A percentile compares a stretch with the other conserved stretches of the same genome.
Conservation (phyloP, 2,329 filamentous ascomycete species). For the Alternaria ethzedia region DNA sequence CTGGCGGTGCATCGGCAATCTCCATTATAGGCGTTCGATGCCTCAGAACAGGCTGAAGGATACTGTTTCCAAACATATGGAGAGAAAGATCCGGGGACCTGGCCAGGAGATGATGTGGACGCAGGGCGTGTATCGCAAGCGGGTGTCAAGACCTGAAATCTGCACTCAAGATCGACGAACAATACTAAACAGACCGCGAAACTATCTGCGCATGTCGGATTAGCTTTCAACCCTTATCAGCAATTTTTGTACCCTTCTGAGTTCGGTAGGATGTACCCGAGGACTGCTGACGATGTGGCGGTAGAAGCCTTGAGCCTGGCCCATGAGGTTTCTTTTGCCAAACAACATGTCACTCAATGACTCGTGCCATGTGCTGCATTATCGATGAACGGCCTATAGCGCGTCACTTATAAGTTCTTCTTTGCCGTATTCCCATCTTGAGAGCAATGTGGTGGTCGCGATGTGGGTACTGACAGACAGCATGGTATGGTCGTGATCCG, state of each 20-base stretch:
- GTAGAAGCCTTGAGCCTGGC: not conserved
- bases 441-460: not conserved
- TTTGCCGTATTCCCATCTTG: not conserved
- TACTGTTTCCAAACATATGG: not conserved
- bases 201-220: not conserved
- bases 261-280: not conserved
- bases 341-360: not conserved
- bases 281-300: not conserved
- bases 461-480: not conserved
- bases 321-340: not conserved
- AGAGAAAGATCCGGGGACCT: not conserved
- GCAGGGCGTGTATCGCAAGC: not conserved
- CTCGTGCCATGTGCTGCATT: not conserved
- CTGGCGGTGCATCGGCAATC: constrained; percentile 15
- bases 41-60: fast-evolving
- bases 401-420: not conserved
- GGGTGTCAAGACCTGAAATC: not conserved
- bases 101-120: not conserved
- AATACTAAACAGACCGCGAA: not conserved
- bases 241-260: not conserved
- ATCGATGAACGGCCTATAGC: not conserved
- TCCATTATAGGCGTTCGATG: not conserved
- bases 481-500: not conserved
- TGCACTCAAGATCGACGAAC: not conserved
- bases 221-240: not conserved